Conservation (phyloP, 768 basidiomycete species). For the Mycena galopus region DNA sequence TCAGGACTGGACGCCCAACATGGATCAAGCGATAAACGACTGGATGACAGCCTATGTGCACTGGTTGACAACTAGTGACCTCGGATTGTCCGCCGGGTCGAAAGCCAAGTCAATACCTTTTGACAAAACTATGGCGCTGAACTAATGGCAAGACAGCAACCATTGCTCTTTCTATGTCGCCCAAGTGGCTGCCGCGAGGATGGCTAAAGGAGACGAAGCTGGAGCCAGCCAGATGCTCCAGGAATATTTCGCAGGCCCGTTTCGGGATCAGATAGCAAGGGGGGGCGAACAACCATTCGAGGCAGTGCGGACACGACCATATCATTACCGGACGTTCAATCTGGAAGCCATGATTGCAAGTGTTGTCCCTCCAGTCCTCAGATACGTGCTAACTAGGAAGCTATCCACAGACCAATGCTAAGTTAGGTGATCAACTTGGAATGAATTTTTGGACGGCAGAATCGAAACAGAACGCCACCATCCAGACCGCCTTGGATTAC, state of each 20-base stretch:
- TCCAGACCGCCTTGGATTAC: conserved; percentile 66
- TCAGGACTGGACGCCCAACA: conserved; percentile 57
- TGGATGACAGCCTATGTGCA: conserved; percentile 59
- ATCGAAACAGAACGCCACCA: conserved; percentile 64
- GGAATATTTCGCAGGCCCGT: conserved; percentile 57
- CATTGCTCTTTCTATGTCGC: conserved; percentile 64
- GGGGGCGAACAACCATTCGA: conserved; percentile 73
- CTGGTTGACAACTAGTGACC: conserved; percentile 60
- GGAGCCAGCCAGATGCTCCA: conserved; percentile 56
- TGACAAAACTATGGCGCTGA: background rate
- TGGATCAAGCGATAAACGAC: conserved; percentile 53
- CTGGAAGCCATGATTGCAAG: conserved; percentile 69
- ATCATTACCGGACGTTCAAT: conserved; percentile 71
- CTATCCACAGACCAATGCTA: conserved; percentile 60
- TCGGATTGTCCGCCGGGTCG: conserved; percentile 55
- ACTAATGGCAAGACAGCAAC: conserved; percentile 54
- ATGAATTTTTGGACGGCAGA: conserved; percentile 60
- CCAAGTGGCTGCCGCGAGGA: conserved; percentile 58
- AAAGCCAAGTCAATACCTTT: conserved; percentile 62
- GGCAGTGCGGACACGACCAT: conserved; percentile 65
- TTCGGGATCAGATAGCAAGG: conserved; percentile 61
- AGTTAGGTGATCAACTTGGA: conserved; percentile 66
- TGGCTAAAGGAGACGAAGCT: conserved; percentile 54
- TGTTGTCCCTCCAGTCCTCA: background rate
- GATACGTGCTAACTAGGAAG: background rate